phyloP scores from a whole-genome alignment of 176 grass and related monocot genomes.

The Echinochloa phyllopogon region DNA sequence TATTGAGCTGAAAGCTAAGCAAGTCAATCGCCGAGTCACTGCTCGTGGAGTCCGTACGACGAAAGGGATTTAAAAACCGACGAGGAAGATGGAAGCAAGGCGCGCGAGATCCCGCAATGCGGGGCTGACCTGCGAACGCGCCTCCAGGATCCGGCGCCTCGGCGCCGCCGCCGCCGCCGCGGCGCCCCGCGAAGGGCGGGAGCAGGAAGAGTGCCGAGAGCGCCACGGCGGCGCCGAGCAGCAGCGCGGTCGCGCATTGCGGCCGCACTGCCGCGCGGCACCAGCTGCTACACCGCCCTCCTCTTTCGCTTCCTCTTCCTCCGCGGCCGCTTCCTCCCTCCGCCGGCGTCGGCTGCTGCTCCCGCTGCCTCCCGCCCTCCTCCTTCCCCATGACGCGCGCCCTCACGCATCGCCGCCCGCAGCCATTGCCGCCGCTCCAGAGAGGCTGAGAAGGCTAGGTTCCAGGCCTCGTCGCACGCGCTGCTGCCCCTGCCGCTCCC shows the following conservation, averaged over 20 bases:
- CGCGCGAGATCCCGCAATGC: slow-evolving; percentile 35
- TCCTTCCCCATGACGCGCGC: slow-evolving; percentile 65
- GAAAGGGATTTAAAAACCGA: neutral
- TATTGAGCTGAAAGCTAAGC: slow-evolving; percentile 3
- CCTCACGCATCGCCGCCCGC: slow-evolving; percentile 48
- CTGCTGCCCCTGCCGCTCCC: neutral
- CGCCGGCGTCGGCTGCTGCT: slow-evolving; percentile 17
- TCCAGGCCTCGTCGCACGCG: neutral
- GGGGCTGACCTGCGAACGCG: slow-evolving; percentile 55
- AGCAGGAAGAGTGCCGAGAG: slow-evolving; percentile 78
- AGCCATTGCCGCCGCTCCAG: slow-evolving; percentile 22
- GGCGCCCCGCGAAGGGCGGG: slow-evolving; percentile 61
- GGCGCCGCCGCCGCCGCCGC: slow-evolving; percentile 12
- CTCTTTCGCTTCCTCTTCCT: neutral
- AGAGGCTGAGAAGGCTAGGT: slow-evolving; percentile 3
- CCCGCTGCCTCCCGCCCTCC: slow-evolving; percentile 25
- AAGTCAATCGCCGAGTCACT: slow-evolving; percentile 9
- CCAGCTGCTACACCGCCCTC: neutral
- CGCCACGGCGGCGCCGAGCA: slow-evolving; percentile 66
- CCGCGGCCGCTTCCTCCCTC: neutral
- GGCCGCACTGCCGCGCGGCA: slow-evolving; percentile 48
- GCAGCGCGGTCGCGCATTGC: slow-evolving; percentile 62
- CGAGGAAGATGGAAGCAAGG: slow-evolving; percentile 19
- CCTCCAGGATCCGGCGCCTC: slow-evolving; percentile 26
- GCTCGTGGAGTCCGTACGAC: slow-evolving; percentile 30